phyloP scores from a whole-genome alignment of 805 yeast species.

The Cyberlindnera sargentensis region DNA sequence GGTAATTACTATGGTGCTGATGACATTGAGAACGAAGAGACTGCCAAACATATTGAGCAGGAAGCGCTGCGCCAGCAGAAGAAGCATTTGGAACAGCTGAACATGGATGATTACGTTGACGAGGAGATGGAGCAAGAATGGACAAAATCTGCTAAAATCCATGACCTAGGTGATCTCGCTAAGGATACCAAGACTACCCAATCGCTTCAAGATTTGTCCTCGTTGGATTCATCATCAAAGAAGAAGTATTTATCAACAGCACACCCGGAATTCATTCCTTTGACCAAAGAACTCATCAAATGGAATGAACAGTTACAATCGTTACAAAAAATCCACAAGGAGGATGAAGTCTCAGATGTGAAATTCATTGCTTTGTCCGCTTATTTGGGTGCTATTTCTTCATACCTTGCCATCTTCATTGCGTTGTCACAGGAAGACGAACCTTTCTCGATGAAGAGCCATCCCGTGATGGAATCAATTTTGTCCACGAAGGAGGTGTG shows the following conservation, averaged over 20 bases:
- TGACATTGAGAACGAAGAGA: constrained; percentile 54
- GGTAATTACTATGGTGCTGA: constrained; percentile 48
- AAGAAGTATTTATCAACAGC: constrained; percentile 46
- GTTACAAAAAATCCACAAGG: constrained; percentile 25
- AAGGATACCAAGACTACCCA: constrained; percentile 25
- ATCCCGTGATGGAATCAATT: constrained; percentile 83
- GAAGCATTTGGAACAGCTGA: constrained; percentile 66
- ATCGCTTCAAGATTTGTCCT: constrained; percentile 36
- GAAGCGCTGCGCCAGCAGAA: constrained; percentile 88
- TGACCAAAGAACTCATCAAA: constrained; percentile 51
- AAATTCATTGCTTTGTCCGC: constrained; percentile 68
- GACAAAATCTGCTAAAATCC: constrained; percentile 51
- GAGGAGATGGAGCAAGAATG: constrained; percentile 79
- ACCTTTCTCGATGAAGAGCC: constrained; percentile 68
- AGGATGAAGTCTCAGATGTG: constrained; percentile 34
- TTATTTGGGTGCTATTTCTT: constrained; percentile 69
- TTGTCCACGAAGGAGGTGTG: constrained; percentile 79
- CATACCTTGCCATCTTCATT: constrained; percentile 71
- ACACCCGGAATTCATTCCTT: constrained; percentile 81
- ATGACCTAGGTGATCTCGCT: constrained; percentile 30
- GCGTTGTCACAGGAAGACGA: constrained; percentile 49
- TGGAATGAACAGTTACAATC: constrained; percentile 37
- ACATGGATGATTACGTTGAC: constrained; percentile 68
- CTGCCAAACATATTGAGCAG: constrained; percentile 69
- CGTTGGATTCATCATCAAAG: constrained; percentile 48